Base-by-base conservation (phyloP, 2,329 filamentous ascomycete genomes). In the Cladosporium sp. region DNA sequence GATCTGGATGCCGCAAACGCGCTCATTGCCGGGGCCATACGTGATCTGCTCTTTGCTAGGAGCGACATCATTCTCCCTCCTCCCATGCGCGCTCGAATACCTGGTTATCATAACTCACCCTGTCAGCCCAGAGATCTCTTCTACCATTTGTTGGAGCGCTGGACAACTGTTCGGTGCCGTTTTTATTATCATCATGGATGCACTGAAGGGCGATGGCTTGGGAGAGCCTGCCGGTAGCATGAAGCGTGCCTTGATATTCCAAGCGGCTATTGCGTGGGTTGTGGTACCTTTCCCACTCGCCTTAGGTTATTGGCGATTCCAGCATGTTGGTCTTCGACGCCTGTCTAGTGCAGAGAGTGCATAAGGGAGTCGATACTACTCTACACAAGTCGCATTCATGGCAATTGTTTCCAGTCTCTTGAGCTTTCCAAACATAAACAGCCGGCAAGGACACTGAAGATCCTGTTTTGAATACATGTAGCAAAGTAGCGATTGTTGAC, bases 61-160 rank as follows among this genome's bases (percentile, higher is more conserved):
- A 45, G 92, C 91, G 1, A 78, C 90, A 0, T 86, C 83, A 9
- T 97, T 97, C 75, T 82, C 82, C 19, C 77, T 97, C 3, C 81
- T 97, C 0, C 94, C 94, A 3, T 83, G 96, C 38, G 89, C 86
- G 5, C 82, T 97, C 51, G 94, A 99, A 74, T 92, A 89, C 66
- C 78, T 97, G 15, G 89, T 90, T 54, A 91, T 97, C 72, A 83
- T 96, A 60, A 92, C 89, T 5, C 90, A 94, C 69, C 94, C 94
- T 0, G 85, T 95, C 25, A 88, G 86, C 40, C 92, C 94, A 0
- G 93, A 96, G 74, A 83, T 97, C 45, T 90, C 89, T 0, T 89
- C 85, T 62, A 91, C 89, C 28, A 79, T 95, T 20, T 89, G 88
- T 68, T 97, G 94, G 94, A 83, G 84, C 1, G 88, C 88, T 5